A percentile compares a stretch with the other conserved stretches of the same genome.
Evolutionary conservation across 306 rosid species (phyloP).

Genomic region (Arachis stenosperma): DNA sequence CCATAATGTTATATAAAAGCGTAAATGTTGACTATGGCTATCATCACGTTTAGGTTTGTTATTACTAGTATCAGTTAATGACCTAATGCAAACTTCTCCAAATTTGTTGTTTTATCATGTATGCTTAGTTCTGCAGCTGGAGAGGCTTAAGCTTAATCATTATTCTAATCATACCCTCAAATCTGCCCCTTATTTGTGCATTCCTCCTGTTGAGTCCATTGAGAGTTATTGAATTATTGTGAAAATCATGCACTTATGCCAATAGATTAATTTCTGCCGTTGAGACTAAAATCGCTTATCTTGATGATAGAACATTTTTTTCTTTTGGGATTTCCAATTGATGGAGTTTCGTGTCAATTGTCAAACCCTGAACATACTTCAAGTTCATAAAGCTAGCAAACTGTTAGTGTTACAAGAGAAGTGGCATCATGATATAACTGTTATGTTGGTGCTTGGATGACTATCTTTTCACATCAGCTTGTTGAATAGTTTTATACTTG

Average conservation of each 20-base stretch:
- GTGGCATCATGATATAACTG: constrained; percentile 1
- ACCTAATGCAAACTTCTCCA: not conserved
- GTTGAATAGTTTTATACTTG: constrained; percentile 17
- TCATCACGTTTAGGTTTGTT: not conserved
- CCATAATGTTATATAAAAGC: not conserved
- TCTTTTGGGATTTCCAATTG: not conserved
- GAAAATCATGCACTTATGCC: constrained; percentile 22
- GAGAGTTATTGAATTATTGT: constrained; percentile 4
- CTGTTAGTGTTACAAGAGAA: not conserved
- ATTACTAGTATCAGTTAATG: not conserved
- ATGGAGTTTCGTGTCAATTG: not conserved
- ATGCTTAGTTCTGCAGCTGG: constrained; percentile 14
- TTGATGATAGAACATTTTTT: not conserved
- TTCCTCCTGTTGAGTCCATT: not conserved
- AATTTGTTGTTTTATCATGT: not conserved
- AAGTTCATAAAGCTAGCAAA: not conserved
- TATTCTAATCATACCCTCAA: not conserved
- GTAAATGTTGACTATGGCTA: not conserved
- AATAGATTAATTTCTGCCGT: constrained; percentile 1
- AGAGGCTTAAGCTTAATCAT: constrained; percentile 1
- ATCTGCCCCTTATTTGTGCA: not conserved
- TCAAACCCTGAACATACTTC: not conserved
- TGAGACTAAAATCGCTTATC: not conserved
- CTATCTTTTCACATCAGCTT: constrained; percentile 28
- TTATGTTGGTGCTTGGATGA: not conserved